phyloP scores from a whole-genome alignment of 1,284 basidiomycete species.

The Ganoderma meredithae region DNA sequence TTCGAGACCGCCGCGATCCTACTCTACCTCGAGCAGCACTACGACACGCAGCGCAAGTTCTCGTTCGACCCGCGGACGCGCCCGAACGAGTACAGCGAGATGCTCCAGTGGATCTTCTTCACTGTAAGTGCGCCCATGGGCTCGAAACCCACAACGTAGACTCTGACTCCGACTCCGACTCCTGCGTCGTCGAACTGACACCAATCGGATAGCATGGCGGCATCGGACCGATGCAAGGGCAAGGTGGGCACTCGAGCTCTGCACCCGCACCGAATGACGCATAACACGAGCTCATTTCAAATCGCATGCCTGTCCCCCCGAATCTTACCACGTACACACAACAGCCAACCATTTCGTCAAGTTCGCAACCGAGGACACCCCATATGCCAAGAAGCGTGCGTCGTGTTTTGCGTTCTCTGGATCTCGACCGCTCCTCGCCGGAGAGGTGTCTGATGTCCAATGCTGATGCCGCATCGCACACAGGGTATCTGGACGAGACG shows the following conservation, averaged over 20 bases:
- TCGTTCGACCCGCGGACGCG: constrained; percentile 49
- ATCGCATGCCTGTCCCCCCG: background rate
- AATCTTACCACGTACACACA: background rate
- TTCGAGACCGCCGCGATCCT: constrained; percentile 64
- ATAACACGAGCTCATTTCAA: background rate
- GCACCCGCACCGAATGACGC: constrained; percentile 12
- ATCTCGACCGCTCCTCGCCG: background rate
- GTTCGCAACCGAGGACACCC: constrained; percentile 65
- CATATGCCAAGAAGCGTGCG: constrained; percentile 67
- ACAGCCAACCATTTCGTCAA: constrained; percentile 62
- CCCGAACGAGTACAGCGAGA: constrained; percentile 55
- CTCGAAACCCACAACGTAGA: background rate
- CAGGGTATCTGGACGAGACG: constrained; percentile 79
- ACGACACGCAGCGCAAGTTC: constrained; percentile 54
- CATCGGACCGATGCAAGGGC: constrained; percentile 77
- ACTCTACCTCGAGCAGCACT: constrained; percentile 59
- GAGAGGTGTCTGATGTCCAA: too few relatives aligned
- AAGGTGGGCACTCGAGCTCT: constrained; percentile 42
- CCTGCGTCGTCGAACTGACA: background rate
- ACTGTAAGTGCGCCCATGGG: constrained; percentile 52
- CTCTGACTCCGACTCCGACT: too few relatives aligned
- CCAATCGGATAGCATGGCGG: constrained; percentile 59
- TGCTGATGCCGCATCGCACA: background rate
- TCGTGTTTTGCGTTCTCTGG: background rate
- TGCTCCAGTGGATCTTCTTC: constrained; percentile 84